These are phyloP conservation scores for Peronosclerospora sorghi DNA, from an alignment of 352 stramenopile species.

Conservation along the genomic window DNA sequence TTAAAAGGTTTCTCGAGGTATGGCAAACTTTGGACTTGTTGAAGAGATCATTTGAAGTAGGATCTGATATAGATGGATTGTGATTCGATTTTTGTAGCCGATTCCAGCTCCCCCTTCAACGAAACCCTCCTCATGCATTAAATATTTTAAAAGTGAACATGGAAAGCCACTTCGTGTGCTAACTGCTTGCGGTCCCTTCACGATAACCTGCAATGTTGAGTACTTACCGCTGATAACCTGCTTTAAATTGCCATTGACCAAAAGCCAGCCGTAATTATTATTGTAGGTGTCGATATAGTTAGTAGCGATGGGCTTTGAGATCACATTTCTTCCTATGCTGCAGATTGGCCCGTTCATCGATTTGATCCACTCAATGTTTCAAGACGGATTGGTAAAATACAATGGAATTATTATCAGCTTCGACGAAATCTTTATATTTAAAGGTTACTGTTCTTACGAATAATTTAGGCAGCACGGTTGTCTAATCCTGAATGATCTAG, in stretches of 20 bases:
- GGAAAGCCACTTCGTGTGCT: conserved; percentile 66
- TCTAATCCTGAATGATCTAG: too few species aligned
- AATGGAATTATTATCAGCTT: conserved; percentile 76
- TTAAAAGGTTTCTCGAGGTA: conserved; percentile 75
- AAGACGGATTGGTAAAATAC: conserved; percentile 70
- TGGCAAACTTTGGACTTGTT: not conserved
- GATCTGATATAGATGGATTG: not conserved
- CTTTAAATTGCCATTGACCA: conserved; percentile 68
- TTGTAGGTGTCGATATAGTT: conserved; percentile 35
- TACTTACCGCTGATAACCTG: conserved; percentile 93
- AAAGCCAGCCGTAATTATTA: conserved; percentile 90
- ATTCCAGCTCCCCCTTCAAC: conserved; percentile 46
- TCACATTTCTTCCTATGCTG: not conserved
- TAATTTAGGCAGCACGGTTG: too few species aligned
- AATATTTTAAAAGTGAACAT: conserved; percentile 34
- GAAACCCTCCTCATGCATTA: conserved; percentile 30
- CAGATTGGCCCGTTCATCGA: conserved; percentile 95
- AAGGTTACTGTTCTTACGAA: conserved; percentile 46
- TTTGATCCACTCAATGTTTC: conserved; percentile 81
- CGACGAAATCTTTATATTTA: conserved; percentile 80
- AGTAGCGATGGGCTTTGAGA: not conserved
- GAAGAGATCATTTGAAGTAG: not conserved
- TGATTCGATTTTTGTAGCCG: conserved; percentile 22
- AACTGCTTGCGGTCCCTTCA: conserved; percentile 90
- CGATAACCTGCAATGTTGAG: conserved; percentile 88